A percentile compares a stretch with the other conserved stretches of the same genome.
These are phyloP conservation scores for Hyphodiscus sp. DNA, from an alignment of 2,329 filamentous ascomycete species.

Conservation along the genomic window DNA sequence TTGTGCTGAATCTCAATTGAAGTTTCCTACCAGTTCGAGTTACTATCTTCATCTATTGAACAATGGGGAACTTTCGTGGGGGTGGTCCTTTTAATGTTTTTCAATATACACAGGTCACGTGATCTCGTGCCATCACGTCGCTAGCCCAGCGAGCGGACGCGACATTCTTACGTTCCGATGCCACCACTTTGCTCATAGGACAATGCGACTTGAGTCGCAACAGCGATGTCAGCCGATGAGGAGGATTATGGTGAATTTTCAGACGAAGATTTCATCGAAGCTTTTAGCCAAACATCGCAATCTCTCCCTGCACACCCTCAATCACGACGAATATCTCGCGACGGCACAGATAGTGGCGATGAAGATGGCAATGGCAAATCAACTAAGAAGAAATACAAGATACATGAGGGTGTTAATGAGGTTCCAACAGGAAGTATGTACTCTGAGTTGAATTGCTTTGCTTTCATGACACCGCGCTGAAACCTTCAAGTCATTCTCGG, in stretches of 20 bases:
- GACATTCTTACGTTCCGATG: neutral
- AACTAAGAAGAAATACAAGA: constrained; percentile 27
- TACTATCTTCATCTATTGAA: too few relatives aligned
- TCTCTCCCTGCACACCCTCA: constrained; percentile 24
- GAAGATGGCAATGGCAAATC: constrained; percentile 17
- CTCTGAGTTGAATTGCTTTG: neutral
- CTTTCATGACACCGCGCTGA: neutral
- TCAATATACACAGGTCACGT: too few relatives aligned
- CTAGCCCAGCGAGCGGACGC: neutral
- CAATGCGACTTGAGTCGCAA: neutral
- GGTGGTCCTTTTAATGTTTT: too few relatives aligned
- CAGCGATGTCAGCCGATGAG: constrained; percentile 30
- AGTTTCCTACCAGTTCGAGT: too few relatives aligned
- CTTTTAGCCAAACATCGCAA: constrained; percentile 42
- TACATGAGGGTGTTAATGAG: constrained; percentile 22
- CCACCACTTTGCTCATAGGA: neutral
- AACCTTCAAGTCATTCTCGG: constrained; percentile 17
- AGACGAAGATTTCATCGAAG: constrained; percentile 59
- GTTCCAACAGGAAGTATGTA: constrained; percentile 15
- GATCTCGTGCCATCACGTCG: too few relatives aligned
- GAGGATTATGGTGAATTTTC: constrained; percentile 61
- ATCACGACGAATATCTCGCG: constrained; percentile 11
- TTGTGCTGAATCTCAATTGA: too few relatives aligned
- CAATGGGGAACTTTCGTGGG: too few relatives aligned
- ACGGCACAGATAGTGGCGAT: constrained; percentile 10